These are phyloP conservation scores for Rutidosis leptorrhynchoides DNA, from an alignment of 129 eudicot species.

Conservation along the genomic window DNA sequence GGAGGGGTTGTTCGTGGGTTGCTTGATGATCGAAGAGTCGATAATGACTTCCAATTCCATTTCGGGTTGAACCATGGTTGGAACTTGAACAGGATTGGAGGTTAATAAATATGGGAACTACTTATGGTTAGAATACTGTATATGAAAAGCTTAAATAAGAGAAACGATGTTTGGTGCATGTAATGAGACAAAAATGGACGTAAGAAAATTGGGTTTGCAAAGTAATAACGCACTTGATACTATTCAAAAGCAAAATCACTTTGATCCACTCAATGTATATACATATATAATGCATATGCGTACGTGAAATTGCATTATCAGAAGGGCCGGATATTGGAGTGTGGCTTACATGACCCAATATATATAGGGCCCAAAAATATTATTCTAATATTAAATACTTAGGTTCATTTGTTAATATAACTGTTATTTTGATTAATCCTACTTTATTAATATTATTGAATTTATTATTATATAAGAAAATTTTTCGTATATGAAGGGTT, in stretches of 20 bases:
- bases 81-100: background rate
- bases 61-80: constrained; percentile 33
- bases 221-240: constrained; percentile 27
- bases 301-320: no score
- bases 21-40: constrained; percentile 21
- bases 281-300: no score
- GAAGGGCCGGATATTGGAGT: no score
- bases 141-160: constrained; percentile 28
- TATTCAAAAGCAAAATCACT: constrained; percentile 26
- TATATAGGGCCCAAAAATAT: no score
- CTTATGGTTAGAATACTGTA: background rate
- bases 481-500: no score
- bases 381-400: no score
- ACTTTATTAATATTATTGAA: no score
- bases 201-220: constrained; percentile 31
- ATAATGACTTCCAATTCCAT: constrained; percentile 30
- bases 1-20: constrained; percentile 8
- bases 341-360: no score
- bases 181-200: constrained; percentile 36
- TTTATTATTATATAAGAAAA: no score
- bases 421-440: no score
- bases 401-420: no score
- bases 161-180: background rate
- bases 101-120: background rate
- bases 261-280: constrained; percentile 15